These are phyloP conservation scores for Ceriops zippeliana DNA, from an alignment of 345 rosid species.

Conservation along the genomic window DNA sequence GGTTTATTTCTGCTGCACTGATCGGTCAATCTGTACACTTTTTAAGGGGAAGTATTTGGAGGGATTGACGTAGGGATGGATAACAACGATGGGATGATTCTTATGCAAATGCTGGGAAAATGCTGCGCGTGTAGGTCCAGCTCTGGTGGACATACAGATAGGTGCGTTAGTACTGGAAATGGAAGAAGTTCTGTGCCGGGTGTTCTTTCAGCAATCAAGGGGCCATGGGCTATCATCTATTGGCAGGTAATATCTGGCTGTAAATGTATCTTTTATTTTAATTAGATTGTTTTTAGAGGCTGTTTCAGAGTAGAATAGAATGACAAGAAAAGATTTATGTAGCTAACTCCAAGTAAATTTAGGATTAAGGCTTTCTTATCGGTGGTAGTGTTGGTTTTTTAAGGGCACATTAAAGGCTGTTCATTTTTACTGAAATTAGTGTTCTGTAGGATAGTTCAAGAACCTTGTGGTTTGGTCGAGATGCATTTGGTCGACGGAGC, in stretches of 20 bases:
- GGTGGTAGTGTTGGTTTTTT: not conserved
- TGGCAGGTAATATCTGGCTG: conserved; percentile 71
- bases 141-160: conserved; percentile 10
- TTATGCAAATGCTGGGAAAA: conserved; percentile 45
- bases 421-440: conserved; percentile 3
- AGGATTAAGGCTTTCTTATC: not conserved
- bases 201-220: conserved; percentile 69
- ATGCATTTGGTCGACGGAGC: conserved; percentile 85
- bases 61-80: conserved; percentile 54
- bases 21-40: conserved; percentile 3
- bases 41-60: conserved; percentile 70
- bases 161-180: conserved; percentile 24
- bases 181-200: conserved; percentile 40
- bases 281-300: too few species aligned
- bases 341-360: too few species aligned
- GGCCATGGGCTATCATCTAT: conserved; percentile 81
- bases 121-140: conserved; percentile 35
- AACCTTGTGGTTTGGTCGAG: conserved; percentile 91
- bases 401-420: not conserved
- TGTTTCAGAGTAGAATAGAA: too few species aligned
- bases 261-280: conserved; percentile 24
- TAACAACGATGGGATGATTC: conserved; percentile 62
- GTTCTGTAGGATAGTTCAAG: conserved; percentile 54
- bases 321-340: too few species aligned
- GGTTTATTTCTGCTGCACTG: not conserved